phyloP scores from a whole-genome alignment of 140 eudicot genomes.

The Ambrosia hybrid region DNA sequence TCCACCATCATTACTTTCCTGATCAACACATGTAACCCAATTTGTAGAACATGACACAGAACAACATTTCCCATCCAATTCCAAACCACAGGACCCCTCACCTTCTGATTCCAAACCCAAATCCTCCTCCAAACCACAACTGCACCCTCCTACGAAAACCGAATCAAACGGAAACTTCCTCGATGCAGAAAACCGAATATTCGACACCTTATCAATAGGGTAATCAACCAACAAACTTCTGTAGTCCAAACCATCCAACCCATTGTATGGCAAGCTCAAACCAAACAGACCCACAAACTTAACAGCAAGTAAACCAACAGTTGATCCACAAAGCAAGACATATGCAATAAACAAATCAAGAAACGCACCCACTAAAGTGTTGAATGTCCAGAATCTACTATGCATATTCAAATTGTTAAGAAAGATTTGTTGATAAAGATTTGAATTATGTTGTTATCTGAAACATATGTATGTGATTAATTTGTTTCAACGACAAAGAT shows the following conservation, averaged over 20 bases:
- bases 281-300: slow-evolving; percentile 69
- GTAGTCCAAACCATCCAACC: slow-evolving; percentile 38
- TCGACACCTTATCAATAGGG: slow-evolving; percentile 53
- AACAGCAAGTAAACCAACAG: slow-evolving; percentile 53
- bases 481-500: not conserved
- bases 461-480: not conserved
- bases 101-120: slow-evolving; percentile 31
- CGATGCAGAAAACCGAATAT: slow-evolving; percentile 53
- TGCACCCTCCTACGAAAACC: slow-evolving; percentile 22
- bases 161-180: slow-evolving; percentile 73
- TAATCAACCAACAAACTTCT: slow-evolving; percentile 54
- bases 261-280: slow-evolving; percentile 49
- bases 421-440: no score
- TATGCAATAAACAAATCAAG: slow-evolving; percentile 84
- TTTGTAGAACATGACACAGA: slow-evolving; percentile 47
- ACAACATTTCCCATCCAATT: slow-evolving; percentile 51
- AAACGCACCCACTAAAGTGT: slow-evolving; percentile 71
- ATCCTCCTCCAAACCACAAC: slow-evolving; percentile 18
- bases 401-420: not conserved
- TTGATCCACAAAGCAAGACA: slow-evolving; percentile 70
- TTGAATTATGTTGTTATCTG: not conserved
- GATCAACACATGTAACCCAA: slow-evolving; percentile 34
- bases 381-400: slow-evolving; percentile 58
- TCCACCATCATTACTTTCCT: slow-evolving; percentile 18
- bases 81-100: slow-evolving; percentile 30